Evolutionary conservation across 2,329 filamentous ascomycete genomes (phyloP), one percentile per base, ranked within the genome.

Genomic region (Purpureocillium lavendulum): DNA sequence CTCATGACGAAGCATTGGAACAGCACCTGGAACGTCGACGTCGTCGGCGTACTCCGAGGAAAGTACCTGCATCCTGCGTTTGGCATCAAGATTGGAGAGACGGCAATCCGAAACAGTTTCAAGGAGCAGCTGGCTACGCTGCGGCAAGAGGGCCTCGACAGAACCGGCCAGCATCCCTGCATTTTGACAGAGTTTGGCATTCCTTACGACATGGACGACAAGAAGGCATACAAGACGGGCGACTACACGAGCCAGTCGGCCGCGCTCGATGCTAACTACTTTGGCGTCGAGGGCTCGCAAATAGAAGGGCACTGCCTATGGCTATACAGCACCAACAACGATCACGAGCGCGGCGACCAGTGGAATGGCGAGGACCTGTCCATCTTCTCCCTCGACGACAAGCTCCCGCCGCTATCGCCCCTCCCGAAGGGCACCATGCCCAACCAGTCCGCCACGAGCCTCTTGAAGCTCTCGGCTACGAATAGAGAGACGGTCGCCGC

Each of bases 1-100:
- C 71, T 98, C 4, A 85, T 98, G 75, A 97, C 87, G 11, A 98
- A 98, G 65, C 94, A 95, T 60, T 98, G 92, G 92, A 98, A 97
- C 57, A 84, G 89, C 30, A 80, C 84, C 13, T 98, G 92, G 84
- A 98, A 98, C 50, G 84, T 98, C 7, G 92, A 98, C 57, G 87
- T 98, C 4, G 80, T 98, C 37, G 92, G 92, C 3, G 77, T 98
- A 12, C 69, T 98, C 33, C 82, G 92, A 34, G 92, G 92, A 11
- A 83, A 82, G 48, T 98, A 98, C 55, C 70, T 85, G 49, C 84
- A 83, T 16, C 92, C 92, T 11, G 87, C 87, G 1, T 90, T 98
- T 56, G 92, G 87, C 4, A 83, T 98, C 58, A 92, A 89, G 55
- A 71, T 98, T 35, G 92, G 92, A 35, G 90, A 97, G 66, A 85